Conservation (phyloP, 169 alveolate genomes). For the Plasmodium malariae region DNA sequence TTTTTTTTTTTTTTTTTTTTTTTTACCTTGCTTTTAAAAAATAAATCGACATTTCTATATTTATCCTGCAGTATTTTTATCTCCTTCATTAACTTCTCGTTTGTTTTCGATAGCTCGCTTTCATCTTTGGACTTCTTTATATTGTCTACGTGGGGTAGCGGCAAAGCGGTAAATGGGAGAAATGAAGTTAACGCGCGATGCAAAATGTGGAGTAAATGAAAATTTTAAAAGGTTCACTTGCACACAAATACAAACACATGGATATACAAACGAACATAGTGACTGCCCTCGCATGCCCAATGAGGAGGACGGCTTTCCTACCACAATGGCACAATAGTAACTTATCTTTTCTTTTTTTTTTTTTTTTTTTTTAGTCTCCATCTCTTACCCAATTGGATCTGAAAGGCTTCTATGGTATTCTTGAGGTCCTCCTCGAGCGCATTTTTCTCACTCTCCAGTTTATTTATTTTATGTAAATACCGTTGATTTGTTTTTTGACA, state of each 20-base stretch:
- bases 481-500: slow-evolving; percentile 25
- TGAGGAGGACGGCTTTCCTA: background rate
- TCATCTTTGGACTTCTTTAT: slow-evolving; percentile 47
- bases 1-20: background rate
- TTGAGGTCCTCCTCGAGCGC: slow-evolving; percentile 52
- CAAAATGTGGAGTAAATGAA: background rate
- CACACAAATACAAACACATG: too few relatives aligned
- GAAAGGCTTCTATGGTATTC: slow-evolving; percentile 63
- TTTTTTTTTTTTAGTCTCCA: background rate
- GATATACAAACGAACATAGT: too few relatives aligned
- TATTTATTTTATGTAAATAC: slow-evolving; percentile 19
- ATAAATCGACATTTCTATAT: slow-evolving; percentile 53
- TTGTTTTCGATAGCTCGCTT: slow-evolving; percentile 29
- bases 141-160: slow-evolving; percentile 11
- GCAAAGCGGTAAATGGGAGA: background rate
- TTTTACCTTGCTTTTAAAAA: slow-evolving; percentile 57
- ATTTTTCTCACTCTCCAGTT: slow-evolving; percentile 48
- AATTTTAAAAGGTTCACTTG: too few relatives aligned
- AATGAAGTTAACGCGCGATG: background rate
- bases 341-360: background rate
- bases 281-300: too few relatives aligned
- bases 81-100: slow-evolving; percentile 56
- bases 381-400: slow-evolving; percentile 38
- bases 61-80: slow-evolving; percentile 59
- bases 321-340: background rate